Base-by-base conservation (phyloP, 768 basidiomycete species). In the Leccinellum luteum region DNA sequence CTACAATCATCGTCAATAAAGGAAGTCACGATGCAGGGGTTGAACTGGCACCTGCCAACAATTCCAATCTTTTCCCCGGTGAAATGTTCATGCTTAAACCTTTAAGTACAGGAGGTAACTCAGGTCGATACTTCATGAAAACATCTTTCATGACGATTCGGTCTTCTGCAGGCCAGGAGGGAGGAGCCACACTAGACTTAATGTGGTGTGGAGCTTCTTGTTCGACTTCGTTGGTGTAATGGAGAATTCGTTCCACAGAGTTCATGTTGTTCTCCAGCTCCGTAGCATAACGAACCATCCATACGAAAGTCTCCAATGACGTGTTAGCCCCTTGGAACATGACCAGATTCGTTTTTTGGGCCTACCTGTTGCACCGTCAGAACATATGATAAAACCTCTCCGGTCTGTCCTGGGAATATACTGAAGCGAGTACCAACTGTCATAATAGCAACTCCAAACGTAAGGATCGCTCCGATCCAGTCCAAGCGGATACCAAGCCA, bases 191-290 rank as follows among this genome's bases (percentile, higher is more conserved):
- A 27, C 70, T 76, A 14, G 85, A 86, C 0, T 84, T 77, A 14
- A 89, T 70, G 43, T 85, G 79, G 64, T 89, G 84, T 1, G 88
- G 80, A 2, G 88, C 82, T 71, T 95, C 93, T 69, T 94, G 88
- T 67, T 94, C 91, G n/a, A 97, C 77, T 25, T 85, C 81, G 23
- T 81, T 81, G 43, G 87, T 85, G 64, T 97, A 97, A 68, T 93
- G 83, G 3, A 92, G 75, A n/a, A 98, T 78, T 25, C 94, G 87
- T 69, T 92, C 89, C 8, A 91, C 89, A n/a, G 85, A 84, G 69
- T 93, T 93, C 90, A 95, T 94, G 71, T 94, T 83, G 70, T 97
- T 96, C 72, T 96, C 93, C 10, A 94, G 87, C 69, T 95, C 93
- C 3, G 89, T 86, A 44, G 78, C 80, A 71, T 90, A 89, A 8